Percentiles rank a stretch among this genome's conserved stretches.
Evolutionary conservation across 2,329 filamentous ascomycete species (phyloP).

Genomic region (Aspergillus eucalypticola): DNA sequence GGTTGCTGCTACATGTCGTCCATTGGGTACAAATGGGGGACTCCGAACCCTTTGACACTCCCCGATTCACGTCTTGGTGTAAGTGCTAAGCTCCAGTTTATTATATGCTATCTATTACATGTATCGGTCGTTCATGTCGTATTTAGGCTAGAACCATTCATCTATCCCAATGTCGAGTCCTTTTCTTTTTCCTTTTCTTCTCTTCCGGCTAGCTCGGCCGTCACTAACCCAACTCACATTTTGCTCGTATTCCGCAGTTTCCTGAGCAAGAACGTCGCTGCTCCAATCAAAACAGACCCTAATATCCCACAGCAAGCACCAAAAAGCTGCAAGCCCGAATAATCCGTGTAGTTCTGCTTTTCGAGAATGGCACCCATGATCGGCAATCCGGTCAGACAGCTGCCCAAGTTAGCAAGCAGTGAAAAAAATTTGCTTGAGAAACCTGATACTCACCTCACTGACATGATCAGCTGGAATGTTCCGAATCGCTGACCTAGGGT

Average conservation of each 20-base stretch:
- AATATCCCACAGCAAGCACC: not conserved
- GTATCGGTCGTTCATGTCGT: not conserved
- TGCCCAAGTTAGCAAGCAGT: not conserved
- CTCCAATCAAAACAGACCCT: not conserved
- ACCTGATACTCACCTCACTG: slow-evolving; percentile 19
- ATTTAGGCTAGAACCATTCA: not conserved
- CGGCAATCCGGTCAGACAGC: slow-evolving; percentile 27
- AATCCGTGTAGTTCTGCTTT: slow-evolving; percentile 22
- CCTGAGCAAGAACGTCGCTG: not conserved
- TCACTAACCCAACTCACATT: not conserved
- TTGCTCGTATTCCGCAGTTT: not conserved
- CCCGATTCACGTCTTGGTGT: too few relatives aligned
- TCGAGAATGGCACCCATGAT: slow-evolving; percentile 31
- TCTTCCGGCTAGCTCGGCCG: too few relatives aligned
- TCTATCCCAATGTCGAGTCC: too few relatives aligned
- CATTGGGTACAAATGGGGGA: too few relatives aligned
- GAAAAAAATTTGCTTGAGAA: too few relatives aligned
- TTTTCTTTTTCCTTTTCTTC: too few relatives aligned
- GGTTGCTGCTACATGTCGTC: too few relatives aligned
- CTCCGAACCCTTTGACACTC: too few relatives aligned
- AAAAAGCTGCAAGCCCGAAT: slow-evolving; percentile 30
- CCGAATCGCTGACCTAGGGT: slow-evolving; percentile 39
- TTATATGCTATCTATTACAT: not conserved
- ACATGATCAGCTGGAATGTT: slow-evolving; percentile 28
- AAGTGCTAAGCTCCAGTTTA: not conserved